These are phyloP conservation scores for Austropuccinia psidii DNA, from an alignment of 1,284 basidiomycete genomes.

Conservation along the genomic window DNA sequence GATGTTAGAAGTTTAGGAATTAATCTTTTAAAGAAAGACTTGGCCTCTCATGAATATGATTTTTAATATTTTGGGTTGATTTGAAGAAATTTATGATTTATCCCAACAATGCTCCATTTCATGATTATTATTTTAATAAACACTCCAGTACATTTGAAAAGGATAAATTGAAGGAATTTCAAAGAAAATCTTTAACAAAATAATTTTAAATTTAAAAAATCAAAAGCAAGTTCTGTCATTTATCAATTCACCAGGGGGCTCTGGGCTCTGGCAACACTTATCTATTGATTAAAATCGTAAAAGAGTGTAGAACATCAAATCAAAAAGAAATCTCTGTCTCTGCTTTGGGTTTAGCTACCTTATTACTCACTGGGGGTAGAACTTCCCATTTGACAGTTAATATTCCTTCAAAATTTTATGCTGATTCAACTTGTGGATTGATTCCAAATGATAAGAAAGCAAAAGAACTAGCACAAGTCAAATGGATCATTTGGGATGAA, in stretches of 20 bases:
- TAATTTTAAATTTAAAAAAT: slow-evolving; percentile 49
- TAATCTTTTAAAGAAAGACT: background rate
- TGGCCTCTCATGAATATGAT: too few relatives aligned
- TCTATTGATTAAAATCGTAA: background rate
- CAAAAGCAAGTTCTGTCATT: slow-evolving; percentile 49
- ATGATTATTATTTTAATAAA: too few relatives aligned
- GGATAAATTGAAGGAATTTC: slow-evolving; percentile 50
- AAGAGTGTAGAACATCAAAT: background rate
- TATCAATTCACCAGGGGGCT: slow-evolving; percentile 51
- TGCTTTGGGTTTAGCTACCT: background rate
- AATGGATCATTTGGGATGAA: slow-evolving; percentile 11
- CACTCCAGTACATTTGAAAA: background rate
- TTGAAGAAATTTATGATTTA: too few relatives aligned
- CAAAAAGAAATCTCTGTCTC: background rate
- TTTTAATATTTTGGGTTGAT: slow-evolving; percentile 49
- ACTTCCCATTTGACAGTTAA: background rate
- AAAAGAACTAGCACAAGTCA: background rate
- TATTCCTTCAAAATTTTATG: background rate
- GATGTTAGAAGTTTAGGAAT: background rate
- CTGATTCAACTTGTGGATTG: background rate
- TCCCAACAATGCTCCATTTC: too few relatives aligned
- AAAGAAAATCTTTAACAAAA: slow-evolving; percentile 45
- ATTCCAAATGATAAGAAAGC: background rate
- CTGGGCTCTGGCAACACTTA: background rate
- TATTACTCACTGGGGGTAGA: background rate